Evolutionary conservation across 495 filamentous ascomycete species (phyloP), one percentile per base, ranked within the genome.

Genomic region (Xanthoparmelia taractica): DNA sequence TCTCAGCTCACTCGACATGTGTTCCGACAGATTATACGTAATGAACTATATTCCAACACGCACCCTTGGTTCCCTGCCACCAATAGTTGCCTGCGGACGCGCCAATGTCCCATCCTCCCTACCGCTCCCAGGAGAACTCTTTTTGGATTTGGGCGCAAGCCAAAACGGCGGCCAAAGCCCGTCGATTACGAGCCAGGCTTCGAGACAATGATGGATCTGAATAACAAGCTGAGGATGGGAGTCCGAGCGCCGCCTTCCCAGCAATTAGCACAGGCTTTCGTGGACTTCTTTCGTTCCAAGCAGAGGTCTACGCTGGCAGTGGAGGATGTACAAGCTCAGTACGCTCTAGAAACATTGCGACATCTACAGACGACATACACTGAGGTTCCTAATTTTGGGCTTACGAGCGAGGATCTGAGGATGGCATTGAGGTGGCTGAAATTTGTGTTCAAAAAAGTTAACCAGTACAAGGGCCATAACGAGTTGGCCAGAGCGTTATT

Each of bases 1-100:
- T 92, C 91, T 73, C 87, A 91, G 70, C 82, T 96, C 67, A 86
- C 89, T 57, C 83, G 87, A 74, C 75, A 81, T 72, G 85, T 91
- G 66, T 89, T 92, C 71, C 82, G 82, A 61, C 82, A 83, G 67
- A 79, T 93, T 60, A 78, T 89, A 64, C 79, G 84, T 69, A 85
- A 84, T 73, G 79, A 86, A 70, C 82, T 68, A 34, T 58, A 61
- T 66, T 55, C 66, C 50, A 67, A 60, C 64, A 57, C 59, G 58
- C 37, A 63, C 60, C 63, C 59, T 63, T 62, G 64, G 57, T 57
- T 65, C 64, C 50, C 36, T 38, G 40, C 50, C 61, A 33, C 61
- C 4, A 1, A 3, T 57, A 40, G 29, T n/a, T 63, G 61, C 40
- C 34, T 63, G 25, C 61, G 40, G 27, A 33, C 31, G n/a, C 23